Base-by-base conservation (phyloP, 441 rosid species). In the Mallotus japonicus region DNA sequence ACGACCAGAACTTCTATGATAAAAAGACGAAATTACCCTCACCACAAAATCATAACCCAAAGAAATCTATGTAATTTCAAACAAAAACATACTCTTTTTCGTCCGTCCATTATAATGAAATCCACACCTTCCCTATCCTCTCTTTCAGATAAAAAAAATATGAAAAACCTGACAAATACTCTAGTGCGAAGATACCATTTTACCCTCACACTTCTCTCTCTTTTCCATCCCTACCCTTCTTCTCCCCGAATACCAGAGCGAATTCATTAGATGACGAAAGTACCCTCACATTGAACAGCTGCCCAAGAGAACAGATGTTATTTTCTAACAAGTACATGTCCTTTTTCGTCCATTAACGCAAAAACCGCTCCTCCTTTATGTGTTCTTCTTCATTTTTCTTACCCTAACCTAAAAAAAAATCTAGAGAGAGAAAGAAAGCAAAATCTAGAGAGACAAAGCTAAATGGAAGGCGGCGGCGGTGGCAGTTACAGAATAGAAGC, bases 401-500 rank as follows among this genome's bases (percentile, higher is more conserved):
- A 6, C 28, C 19, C 50, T 51, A 24, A 71, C 68, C 32, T 14
- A n/a, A n/a, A 34, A 32, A 14, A 51, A 68, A 71, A 50, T 9
- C 3, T 13, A 24, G 28, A 24, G 16, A n/a, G 62, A 46, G 42
- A 32, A 6, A 20, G 62, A 59, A 69, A 67, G 78, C 66, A 58
- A 72, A 42, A 66, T 3, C 22, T 12, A 8, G 50, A 24, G 11
- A 55, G 5, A 24, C 42, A 65, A 57, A 72, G 63, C n/a, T 61
- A 71, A 64, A 73, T 76, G 79, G 79, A 74, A 17, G 70, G 80
- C 67, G 77, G 84, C 49, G 76, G 72, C 20, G 67, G 80, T 72
- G 77, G 84, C 51, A 74, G 85, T 50, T 86, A 83, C 68, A 77
- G 85, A 73, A 83, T 80, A 67, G 97, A 92, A 75, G 96, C 92